phyloP scores from a whole-genome alignment of 768 basidiomycete genomes.

The Udeniomyces megalosporus region DNA sequence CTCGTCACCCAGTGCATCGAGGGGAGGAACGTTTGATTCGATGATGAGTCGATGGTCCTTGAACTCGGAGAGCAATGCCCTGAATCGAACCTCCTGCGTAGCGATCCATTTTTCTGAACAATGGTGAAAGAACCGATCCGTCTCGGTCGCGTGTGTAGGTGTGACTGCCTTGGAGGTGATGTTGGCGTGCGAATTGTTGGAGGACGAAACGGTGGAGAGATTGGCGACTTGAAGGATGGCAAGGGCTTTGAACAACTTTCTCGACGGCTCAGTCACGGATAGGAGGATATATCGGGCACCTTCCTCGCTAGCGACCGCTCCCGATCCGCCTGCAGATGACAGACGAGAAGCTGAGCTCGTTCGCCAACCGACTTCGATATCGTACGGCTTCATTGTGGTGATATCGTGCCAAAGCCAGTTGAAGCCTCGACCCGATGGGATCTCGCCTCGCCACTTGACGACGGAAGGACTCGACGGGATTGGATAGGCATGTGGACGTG shows the following conservation, averaged over 20 bases:
- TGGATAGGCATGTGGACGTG: slow-evolving; percentile 19
- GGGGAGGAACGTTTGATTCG: slow-evolving; percentile 24
- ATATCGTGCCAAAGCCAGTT: slow-evolving; percentile 54
- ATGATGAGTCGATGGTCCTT: slow-evolving; percentile 78
- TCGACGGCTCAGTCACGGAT: slow-evolving; percentile 72
- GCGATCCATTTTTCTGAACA: slow-evolving; percentile 68
- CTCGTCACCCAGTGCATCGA: slow-evolving; percentile 30
- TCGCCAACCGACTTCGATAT: slow-evolving; percentile 44
- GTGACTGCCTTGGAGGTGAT: slow-evolving; percentile 40
- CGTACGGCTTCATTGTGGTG: slow-evolving; percentile 69
- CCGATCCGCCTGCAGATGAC: slow-evolving; percentile 24
- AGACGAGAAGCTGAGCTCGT: slow-evolving; percentile 15
- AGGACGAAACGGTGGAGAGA: slow-evolving; percentile 4
- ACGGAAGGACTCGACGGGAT: not conserved
- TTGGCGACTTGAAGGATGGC: slow-evolving; percentile 26
- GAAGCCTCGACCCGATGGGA: slow-evolving; percentile 23
- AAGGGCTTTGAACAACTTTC: slow-evolving; percentile 61
- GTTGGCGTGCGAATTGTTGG: slow-evolving; percentile 15
- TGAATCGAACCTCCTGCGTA: slow-evolving; percentile 66
- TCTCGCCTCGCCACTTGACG: not conserved
- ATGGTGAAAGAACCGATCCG: slow-evolving; percentile 27
- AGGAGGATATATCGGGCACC: slow-evolving; percentile 65
- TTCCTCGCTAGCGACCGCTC: slow-evolving; percentile 41
- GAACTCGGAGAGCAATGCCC: slow-evolving; percentile 73
- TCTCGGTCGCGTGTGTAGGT: slow-evolving; percentile 42